A percentile compares a stretch with the other conserved stretches of the same genome.
phyloP scores from a whole-genome alignment of 495 filamentous ascomycete genomes.

The Daldinia decipiens region DNA sequence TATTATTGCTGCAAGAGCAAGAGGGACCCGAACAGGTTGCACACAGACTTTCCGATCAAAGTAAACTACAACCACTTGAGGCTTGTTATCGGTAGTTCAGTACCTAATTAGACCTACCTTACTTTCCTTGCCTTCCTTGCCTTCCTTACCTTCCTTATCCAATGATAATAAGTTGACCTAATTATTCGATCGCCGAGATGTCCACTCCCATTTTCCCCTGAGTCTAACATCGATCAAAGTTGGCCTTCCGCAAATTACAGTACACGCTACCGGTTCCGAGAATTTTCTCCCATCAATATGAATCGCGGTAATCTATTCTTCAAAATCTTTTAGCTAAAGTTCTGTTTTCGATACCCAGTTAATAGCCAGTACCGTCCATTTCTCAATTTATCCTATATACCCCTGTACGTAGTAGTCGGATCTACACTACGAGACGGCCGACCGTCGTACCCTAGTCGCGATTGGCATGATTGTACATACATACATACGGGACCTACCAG shows the following conservation, averaged over 20 bases:
- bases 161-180: slow-evolving; percentile 37
- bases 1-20: not conserved
- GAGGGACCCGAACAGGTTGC: not conserved
- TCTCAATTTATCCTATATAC: slow-evolving; percentile 23
- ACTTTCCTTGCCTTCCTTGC: slow-evolving; percentile 21
- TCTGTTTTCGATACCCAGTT: slow-evolving; percentile 13
- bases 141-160: not conserved
- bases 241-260: slow-evolving; percentile 8
- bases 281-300: slow-evolving; percentile 13
- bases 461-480: slow-evolving; percentile 11
- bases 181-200: slow-evolving; percentile 39
- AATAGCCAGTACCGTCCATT: not conserved
- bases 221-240: slow-evolving; percentile 28
- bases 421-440: slow-evolving; percentile 22
- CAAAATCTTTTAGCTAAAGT: slow-evolving; percentile 23
- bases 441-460: slow-evolving; percentile 5
- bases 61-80: slow-evolving; percentile 15
- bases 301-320: slow-evolving; percentile 11
- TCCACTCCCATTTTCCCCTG: slow-evolving; percentile 39
- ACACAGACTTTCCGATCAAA: slow-evolving; percentile 42
- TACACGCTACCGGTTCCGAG: slow-evolving; percentile 15
- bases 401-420: slow-evolving; percentile 11
- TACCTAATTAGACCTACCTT: slow-evolving; percentile 38
- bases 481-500: slow-evolving; percentile 13
- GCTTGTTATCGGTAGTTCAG: slow-evolving; percentile 29